These are phyloP conservation scores for Lizonia empirigonia DNA, from an alignment of 2,329 filamentous ascomycete species.

Conservation along the genomic window DNA sequence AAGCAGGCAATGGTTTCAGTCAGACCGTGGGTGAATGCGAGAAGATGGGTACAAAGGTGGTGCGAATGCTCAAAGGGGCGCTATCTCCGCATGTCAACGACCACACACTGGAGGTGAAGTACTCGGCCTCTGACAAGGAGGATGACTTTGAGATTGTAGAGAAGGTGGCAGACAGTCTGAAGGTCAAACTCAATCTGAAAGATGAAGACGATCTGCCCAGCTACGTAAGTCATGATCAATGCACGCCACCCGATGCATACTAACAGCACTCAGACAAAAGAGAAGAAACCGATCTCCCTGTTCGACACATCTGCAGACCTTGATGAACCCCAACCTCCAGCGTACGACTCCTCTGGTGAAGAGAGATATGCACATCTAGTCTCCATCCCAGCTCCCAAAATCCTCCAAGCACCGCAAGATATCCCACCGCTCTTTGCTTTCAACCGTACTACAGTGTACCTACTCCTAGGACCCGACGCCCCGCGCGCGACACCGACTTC, in stretches of 20 bases:
- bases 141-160: conserved; percentile 70
- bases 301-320: neutral
- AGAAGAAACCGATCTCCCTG: conserved; percentile 31
- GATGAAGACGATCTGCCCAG: conserved; percentile 17
- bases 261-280: neutral
- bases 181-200: conserved; percentile 44
- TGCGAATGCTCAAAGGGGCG: conserved; percentile 75
- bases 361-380: conserved; percentile 60
- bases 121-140: conserved; percentile 44
- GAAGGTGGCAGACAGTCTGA: conserved; percentile 58
- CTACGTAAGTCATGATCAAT: conserved; percentile 3
- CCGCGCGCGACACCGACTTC: conserved; percentile 57
- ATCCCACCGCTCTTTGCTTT: conserved; percentile 72
- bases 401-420: conserved; percentile 67
- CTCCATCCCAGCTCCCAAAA: conserved; percentile 57
- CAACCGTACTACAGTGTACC: conserved; percentile 67
- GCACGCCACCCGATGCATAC: neutral
- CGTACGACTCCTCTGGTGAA: conserved; percentile 33
- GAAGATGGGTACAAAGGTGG: conserved; percentile 70
- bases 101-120: conserved; percentile 68
- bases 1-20: conserved; percentile 62
- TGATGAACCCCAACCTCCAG: conserved; percentile 17
- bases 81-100: conserved; percentile 69
- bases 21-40: conserved; percentile 68
- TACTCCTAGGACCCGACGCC: conserved; percentile 64